phyloP scores from a whole-genome alignment of 306 rosid genomes.

The Malus asiatica region DNA sequence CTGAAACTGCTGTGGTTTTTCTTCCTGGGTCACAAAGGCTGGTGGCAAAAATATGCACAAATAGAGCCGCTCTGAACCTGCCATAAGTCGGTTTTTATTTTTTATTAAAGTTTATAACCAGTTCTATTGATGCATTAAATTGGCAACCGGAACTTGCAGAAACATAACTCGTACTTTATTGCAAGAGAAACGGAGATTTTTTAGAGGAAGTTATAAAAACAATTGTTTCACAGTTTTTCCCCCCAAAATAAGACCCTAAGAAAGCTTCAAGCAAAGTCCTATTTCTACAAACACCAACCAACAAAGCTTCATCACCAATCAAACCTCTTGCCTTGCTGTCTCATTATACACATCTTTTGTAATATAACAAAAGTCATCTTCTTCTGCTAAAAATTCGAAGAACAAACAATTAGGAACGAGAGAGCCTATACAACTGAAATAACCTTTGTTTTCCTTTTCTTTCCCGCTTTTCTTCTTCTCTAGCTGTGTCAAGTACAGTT shows the following conservation, averaged over 20 bases:
- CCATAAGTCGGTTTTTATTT: too few species aligned
- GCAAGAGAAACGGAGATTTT: not conserved
- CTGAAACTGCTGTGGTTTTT: too few species aligned
- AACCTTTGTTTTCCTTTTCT: not conserved
- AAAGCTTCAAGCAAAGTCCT: constrained; percentile 32
- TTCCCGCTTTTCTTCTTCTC: not conserved
- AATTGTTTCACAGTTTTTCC: constrained; percentile 2
- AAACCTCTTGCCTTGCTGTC: constrained; percentile 23
- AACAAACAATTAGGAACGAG: constrained; percentile 62
- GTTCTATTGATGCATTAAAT: not conserved
- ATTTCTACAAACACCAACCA: constrained; percentile 37
- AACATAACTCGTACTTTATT: not conserved
- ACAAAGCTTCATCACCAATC: constrained; percentile 33
- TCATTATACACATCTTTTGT: constrained; percentile 27
- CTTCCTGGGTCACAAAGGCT: not conserved
- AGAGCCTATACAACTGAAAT: constrained; percentile 61
- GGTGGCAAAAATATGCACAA: not conserved
- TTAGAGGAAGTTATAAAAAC: constrained; percentile 5
- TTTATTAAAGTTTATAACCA: not conserved
- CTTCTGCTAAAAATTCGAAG: constrained; percentile 84
- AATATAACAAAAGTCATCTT: constrained; percentile 52
- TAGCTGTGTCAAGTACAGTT: constrained; percentile 46
- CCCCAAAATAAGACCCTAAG: constrained; percentile 20
- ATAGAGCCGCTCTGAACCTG: not conserved
- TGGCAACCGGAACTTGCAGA: not conserved